A percentile compares a stretch with the other conserved stretches of the same genome.
phyloP scores from a whole-genome alignment of 441 rosid genomes.

The Isatis lusitanica region DNA sequence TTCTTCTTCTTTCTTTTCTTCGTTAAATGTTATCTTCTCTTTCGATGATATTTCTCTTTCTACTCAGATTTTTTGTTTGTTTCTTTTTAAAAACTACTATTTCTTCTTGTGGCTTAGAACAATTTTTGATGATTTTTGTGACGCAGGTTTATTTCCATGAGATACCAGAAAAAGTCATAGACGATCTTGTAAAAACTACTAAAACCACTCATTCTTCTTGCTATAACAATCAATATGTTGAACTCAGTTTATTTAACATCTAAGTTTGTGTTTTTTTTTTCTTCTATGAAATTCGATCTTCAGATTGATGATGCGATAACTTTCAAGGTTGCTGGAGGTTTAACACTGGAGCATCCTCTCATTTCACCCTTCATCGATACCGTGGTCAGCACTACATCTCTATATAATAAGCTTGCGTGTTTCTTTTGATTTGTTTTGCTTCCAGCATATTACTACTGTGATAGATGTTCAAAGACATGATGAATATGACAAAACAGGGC shows the following conservation, averaged over 20 bases:
- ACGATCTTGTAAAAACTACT: slow-evolving; percentile 48
- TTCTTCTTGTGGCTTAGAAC: background rate
- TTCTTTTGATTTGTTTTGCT: slow-evolving; percentile 1
- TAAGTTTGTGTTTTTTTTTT: background rate
- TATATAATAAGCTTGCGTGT: background rate
- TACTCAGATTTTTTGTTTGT: background rate
- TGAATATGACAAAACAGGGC: background rate
- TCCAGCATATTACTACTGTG: background rate
- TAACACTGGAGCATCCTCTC: slow-evolving; percentile 69
- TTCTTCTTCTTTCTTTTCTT: no score
- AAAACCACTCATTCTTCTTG: background rate
- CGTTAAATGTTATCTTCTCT: no score
- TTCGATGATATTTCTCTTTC: background rate
- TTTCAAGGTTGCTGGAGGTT: slow-evolving; percentile 63
- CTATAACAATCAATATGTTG: background rate
- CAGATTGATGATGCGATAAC: slow-evolving; percentile 63
- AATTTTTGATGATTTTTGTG: background rate
- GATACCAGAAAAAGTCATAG: slow-evolving; percentile 61
- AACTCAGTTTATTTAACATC: background rate
- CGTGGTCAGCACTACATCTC: slow-evolving; percentile 41
- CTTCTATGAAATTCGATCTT: background rate
- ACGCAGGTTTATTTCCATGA: slow-evolving; percentile 69
- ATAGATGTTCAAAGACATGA: background rate
- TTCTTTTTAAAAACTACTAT: background rate
- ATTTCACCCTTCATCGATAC: slow-evolving; percentile 60